Base-by-base conservation (phyloP, 148 eudicot species). In the Beta vulgaris region DNA sequence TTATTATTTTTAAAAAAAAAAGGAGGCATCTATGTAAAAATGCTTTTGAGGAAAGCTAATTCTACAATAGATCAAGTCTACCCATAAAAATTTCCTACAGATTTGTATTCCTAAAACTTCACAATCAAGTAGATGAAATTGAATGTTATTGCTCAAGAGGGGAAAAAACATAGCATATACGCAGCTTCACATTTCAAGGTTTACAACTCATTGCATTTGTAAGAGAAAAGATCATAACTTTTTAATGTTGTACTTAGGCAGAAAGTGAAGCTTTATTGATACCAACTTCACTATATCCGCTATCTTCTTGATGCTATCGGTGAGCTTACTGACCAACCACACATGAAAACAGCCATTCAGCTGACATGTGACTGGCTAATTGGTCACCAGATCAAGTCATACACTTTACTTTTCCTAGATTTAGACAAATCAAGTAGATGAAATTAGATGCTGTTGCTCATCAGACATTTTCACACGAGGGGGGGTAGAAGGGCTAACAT, bases 241-340 rank as follows among this genome's bases (percentile, higher is more conserved):
- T n/a, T n/a, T n/a, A n/a, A n/a, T n/a, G n/a, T n/a, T n/a, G n/a
- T n/a, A n/a, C n/a, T n/a, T n/a, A n/a, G n/a, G n/a, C n/a, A n/a
- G n/a, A n/a, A n/a, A n/a, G n/a, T n/a, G n/a, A n/a, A n/a, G n/a
- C n/a, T n/a, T n/a, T n/a, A n/a, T n/a, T n/a, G n/a, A n/a, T n/a
- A n/a, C n/a, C n/a, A n/a, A n/a, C n/a, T n/a, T n/a, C n/a, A n/a
- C n/a, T n/a, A n/a, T n/a, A n/a, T n/a, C n/a, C n/a, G n/a, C n/a
- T n/a, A n/a, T n/a, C n/a, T n/a, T n/a, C n/a, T n/a, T n/a, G n/a
- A n/a, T n/a, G n/a, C n/a, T n/a, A n/a, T n/a, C n/a, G n/a, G n/a
- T n/a, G n/a, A n/a, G n/a, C n/a, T n/a, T n/a, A 86, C 88, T 85
- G 90, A 87, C 88, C 92, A 87, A 35, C 82, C 88, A 83, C 87